Evolutionary conservation across 805 yeast genomes (phyloP).

Genomic region (Metschnikowia lachancei): DNA sequence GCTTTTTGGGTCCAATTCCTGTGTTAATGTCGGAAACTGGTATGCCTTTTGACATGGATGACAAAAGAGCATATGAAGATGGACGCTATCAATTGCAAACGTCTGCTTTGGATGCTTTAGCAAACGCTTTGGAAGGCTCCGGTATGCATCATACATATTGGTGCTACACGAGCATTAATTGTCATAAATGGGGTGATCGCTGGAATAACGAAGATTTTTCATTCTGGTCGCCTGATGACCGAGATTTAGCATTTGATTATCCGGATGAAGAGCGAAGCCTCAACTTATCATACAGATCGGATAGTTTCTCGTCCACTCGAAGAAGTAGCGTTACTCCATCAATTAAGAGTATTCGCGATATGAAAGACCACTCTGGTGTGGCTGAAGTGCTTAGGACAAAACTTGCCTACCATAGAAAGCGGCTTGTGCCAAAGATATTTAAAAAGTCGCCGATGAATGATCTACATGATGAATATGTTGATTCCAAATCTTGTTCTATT

Average conservation of each 20-base stretch:
- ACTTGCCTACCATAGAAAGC: conserved; percentile 12
- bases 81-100: conserved; percentile 76
- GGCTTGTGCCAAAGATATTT: conserved; percentile 12
- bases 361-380: conserved; percentile 11
- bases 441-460: conserved; percentile 8
- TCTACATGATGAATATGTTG: conserved; percentile 6
- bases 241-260: conserved; percentile 26
- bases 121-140: conserved; percentile 73
- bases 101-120: conserved; percentile 78
- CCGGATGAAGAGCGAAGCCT: conserved; percentile 6
- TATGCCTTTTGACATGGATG: conserved; percentile 94
- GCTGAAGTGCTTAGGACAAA: conserved; percentile 12
- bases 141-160: conserved; percentile 75
- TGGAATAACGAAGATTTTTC: conserved; percentile 97
- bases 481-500: conserved; percentile 4
- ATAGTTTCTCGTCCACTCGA: conserved; percentile 11
- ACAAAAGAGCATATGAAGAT: conserved; percentile 61
- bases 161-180: conserved; percentile 74
- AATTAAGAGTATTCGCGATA: conserved; percentile 11
- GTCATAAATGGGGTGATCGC: conserved; percentile 82
- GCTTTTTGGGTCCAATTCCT: conserved; percentile 67
- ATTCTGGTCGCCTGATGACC: conserved; percentile 71
- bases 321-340: conserved; percentile 17
- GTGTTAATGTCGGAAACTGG: conserved; percentile 91
- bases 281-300: conserved; percentile 7